Conservation (phyloP, 2,329 filamentous ascomycete species). For the Colletotrichum sp. region DNA sequence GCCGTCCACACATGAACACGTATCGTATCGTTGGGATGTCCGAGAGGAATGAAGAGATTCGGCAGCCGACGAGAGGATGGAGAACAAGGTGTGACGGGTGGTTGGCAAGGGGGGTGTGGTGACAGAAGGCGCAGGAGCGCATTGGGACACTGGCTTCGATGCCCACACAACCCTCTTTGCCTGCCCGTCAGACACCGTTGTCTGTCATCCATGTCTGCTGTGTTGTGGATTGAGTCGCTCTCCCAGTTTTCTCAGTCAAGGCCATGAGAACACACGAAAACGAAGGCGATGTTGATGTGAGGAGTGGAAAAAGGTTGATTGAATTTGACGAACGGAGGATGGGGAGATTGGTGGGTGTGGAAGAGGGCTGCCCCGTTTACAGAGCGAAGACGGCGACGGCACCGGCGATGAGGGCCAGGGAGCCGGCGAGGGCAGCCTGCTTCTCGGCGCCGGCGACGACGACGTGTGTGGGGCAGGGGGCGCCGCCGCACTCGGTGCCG, state of each 20-base stretch:
- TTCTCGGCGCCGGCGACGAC: constrained; percentile 6
- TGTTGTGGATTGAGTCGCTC: neutral
- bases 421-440: neutral
- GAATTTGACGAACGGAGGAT: neutral
- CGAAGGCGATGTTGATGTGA: neutral
- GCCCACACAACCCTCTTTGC: neutral
- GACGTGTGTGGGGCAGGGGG: neutral
- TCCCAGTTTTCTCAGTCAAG: neutral
- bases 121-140: constrained; percentile 6
- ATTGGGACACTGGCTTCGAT: constrained; percentile 2
- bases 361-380: neutral
- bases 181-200: neutral
- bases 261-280: neutral
- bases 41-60: neutral
- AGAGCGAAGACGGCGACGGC: constrained; percentile 6
- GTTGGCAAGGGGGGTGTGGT: neutral
- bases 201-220: neutral
- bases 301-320: neutral
- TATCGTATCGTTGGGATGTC: neutral
- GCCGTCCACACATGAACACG: neutral
- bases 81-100: neutral
- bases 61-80: neutral
- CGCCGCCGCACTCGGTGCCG: neutral
- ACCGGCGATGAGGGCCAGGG: neutral
- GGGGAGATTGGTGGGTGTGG: neutral